Conservation (phyloP, 2,329 filamentous ascomycete genomes). For the Amauroascus verrucosus region DNA sequence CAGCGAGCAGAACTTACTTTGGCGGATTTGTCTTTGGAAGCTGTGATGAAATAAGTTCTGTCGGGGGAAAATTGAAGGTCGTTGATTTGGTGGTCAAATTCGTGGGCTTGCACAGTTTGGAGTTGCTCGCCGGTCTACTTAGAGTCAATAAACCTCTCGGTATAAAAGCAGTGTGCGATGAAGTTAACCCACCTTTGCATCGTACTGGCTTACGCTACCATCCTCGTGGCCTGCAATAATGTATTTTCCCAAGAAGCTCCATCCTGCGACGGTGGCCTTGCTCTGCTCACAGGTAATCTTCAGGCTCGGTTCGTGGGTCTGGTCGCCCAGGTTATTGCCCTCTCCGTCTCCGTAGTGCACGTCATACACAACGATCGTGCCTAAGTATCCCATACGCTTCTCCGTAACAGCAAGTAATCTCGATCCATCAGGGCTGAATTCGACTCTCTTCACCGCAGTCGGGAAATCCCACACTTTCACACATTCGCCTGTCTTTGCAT, state of each 20-base stretch:
- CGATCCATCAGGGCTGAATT: constrained; percentile 90
- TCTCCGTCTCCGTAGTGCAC: constrained; percentile 63
- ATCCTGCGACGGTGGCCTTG: constrained; percentile 95
- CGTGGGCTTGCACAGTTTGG: constrained; percentile 73
- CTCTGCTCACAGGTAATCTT: constrained; percentile 89
- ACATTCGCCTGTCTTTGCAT: constrained; percentile 81
- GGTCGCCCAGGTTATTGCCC: constrained; percentile 53
- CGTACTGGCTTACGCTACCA: constrained; percentile 80
- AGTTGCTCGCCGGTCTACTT: constrained; percentile 64
- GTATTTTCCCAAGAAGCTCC: constrained; percentile 88
- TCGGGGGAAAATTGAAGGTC: constrained; percentile 93
- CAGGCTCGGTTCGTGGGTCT: constrained; percentile 70
- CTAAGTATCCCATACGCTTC: constrained; percentile 94
- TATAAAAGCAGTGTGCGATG: not conserved
- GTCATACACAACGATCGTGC: constrained; percentile 86
- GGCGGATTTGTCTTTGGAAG: constrained; percentile 94
- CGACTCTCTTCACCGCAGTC: constrained; percentile 93
- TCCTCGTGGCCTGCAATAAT: constrained; percentile 98
- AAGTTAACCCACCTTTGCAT: constrained; percentile 59
- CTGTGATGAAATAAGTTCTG: constrained; percentile 95
- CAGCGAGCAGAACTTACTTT: constrained; percentile 48
- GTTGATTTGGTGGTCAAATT: constrained; percentile 70
- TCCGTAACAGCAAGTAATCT: constrained; percentile 90
- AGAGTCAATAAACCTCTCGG: not conserved
- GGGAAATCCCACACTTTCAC: constrained; percentile 97